Percentiles rank a stretch among this genome's conserved stretches.
These are phyloP conservation scores for Melastoma malabathricum DNA, from an alignment of 345 rosid genomes.

Conservation along the genomic window DNA sequence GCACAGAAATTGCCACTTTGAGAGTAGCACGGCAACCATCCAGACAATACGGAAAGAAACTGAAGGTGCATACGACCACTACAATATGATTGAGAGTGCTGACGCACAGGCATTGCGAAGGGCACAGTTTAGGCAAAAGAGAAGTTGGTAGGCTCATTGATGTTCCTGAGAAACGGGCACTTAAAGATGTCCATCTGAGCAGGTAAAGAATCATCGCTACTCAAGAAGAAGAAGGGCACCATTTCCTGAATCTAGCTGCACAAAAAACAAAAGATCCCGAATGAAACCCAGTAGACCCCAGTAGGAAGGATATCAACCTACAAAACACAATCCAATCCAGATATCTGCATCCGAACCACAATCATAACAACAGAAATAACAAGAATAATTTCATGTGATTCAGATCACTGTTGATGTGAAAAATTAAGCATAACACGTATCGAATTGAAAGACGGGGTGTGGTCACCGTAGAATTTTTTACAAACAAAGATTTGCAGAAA, in stretches of 20 bases:
- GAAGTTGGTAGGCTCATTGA: conserved; percentile 87
- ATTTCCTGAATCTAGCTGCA: conserved; percentile 24
- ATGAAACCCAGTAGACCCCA: too few species aligned
- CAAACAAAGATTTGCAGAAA: too few species aligned
- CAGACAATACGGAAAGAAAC: not conserved
- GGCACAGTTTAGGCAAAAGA: conserved; percentile 58
- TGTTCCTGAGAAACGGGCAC: conserved; percentile 95
- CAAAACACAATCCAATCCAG: too few species aligned
- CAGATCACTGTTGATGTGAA: not conserved
- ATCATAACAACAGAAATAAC: too few species aligned
- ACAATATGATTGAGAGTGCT: conserved; percentile 14
- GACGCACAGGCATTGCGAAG: conserved; percentile 52
- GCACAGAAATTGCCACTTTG: too few species aligned
- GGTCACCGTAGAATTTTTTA: too few species aligned
- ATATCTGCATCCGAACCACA: too few species aligned
- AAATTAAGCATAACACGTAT: not conserved
- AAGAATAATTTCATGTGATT: too few species aligned
- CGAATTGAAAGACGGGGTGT: too few species aligned
- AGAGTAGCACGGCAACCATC: too few species aligned
- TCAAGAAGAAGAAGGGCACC: conserved; percentile 36
- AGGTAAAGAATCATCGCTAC: conserved; percentile 39
- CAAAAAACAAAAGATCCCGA: not conserved
- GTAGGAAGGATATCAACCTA: too few species aligned
- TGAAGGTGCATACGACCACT: not conserved
- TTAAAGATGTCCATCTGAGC: conserved; percentile 43